These are phyloP conservation scores for Rhodocollybia butyracea DNA, from an alignment of 768 basidiomycete genomes.

Conservation along the genomic window DNA sequence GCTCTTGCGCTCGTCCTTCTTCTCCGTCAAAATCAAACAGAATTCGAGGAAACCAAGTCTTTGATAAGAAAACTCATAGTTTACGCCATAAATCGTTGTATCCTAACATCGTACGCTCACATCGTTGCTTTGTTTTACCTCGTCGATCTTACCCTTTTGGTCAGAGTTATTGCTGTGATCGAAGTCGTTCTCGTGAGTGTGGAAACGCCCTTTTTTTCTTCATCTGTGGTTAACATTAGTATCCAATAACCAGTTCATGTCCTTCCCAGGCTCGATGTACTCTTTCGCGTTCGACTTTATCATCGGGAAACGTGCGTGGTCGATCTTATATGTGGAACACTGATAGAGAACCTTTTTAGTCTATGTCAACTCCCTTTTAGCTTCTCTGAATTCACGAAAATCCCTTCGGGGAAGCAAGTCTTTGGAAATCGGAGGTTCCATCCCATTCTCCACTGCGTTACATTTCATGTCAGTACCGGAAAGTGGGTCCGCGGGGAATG, in stretches of 20 bases:
- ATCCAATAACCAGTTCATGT: neutral
- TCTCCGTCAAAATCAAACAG: slow-evolving; percentile 36
- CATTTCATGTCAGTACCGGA: neutral
- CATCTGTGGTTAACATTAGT: too few species aligned
- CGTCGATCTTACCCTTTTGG: too few species aligned
- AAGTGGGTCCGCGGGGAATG: too few species aligned
- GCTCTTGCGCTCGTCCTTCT: too few species aligned
- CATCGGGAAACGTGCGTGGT: slow-evolving; percentile 43
- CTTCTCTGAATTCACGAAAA: slow-evolving; percentile 26
- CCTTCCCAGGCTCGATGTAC: slow-evolving; percentile 38
- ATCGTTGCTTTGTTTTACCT: too few species aligned
- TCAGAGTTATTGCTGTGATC: slow-evolving; percentile 35
- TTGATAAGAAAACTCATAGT: slow-evolving; percentile 44
- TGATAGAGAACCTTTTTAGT: slow-evolving; percentile 8
- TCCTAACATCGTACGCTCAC: slow-evolving; percentile 45
- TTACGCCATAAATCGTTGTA: slow-evolving; percentile 47
- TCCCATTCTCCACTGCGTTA: neutral
- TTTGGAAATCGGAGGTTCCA: neutral
- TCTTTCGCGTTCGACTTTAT: slow-evolving; percentile 48
- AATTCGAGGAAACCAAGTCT: slow-evolving; percentile 32
- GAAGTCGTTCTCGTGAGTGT: slow-evolving; percentile 34
- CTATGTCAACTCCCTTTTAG: slow-evolving; percentile 28
- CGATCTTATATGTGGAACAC: neutral
- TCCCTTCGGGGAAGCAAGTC: neutral
- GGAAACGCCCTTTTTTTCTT: too few species aligned